Evolutionary conservation across 768 basidiomycete genomes (phyloP), one percentile per base, ranked within the genome.

Genomic region (Lentinula edodes): DNA sequence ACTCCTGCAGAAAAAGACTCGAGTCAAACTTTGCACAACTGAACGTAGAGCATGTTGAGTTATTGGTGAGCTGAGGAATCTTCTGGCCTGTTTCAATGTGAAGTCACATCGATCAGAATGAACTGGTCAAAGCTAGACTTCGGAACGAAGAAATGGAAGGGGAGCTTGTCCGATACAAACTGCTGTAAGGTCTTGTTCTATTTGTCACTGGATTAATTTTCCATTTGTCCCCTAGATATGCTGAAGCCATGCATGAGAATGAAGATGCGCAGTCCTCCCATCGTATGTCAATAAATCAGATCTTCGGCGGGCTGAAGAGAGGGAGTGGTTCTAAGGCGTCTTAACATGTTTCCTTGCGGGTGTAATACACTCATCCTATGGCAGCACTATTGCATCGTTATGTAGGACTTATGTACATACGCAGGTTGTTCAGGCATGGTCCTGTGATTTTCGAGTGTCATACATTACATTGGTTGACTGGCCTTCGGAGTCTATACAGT

Each of bases 111-210:
- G 6, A 23, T 52, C 52, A 93, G 91, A 93, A 95, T 66, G 89
- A 96, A 70, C 83, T 98, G 3, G 97, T 98, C 3, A 92, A 88
- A 78, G 82, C 88, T 61, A 85, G 95, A 56, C 75, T 98, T 43
- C 86, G 88, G 62, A 91, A 92, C 66, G 96, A 99, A 71, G 95
- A 98, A 71, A 80, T 96, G 62, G 97, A 98, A 72, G 83, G 87
- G 61, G 93, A 98, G 72, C 83, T 99, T 16, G 95, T 99, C 42
- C 86, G 90, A 45, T 98, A 97, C 76, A 97, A 97, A 75, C 77
- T 97, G 50, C 71, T 96, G 91, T 95, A 68, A 71, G 89, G 6
- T 32, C 18, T 50, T 20, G 54, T 28, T 69, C 45, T 60, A 39
- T 43, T 28, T 52, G 51, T 38, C 43, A 9, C 20, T 36, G 13